Conservation (phyloP, 2,329 filamentous ascomycete species). For the Diaporthe sp. region DNA sequence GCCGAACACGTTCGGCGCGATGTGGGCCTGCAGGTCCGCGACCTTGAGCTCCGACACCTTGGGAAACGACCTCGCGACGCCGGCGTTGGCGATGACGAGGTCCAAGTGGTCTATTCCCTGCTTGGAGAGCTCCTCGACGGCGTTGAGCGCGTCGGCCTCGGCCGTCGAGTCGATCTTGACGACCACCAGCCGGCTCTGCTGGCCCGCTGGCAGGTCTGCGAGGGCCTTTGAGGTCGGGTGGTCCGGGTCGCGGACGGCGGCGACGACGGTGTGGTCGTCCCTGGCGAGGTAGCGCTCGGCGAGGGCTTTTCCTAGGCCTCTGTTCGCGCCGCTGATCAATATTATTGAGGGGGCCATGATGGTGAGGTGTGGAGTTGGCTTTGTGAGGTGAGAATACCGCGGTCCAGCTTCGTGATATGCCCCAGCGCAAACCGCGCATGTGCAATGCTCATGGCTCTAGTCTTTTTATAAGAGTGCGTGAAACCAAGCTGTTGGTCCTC, state of each 20-base stretch:
- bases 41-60: constrained; percentile 51
- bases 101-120: constrained; percentile 60
- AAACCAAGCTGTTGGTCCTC: not conserved
- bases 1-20: constrained; percentile 60
- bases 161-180: constrained; percentile 58
- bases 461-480: not conserved
- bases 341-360: constrained; percentile 32
- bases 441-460: not conserved
- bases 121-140: constrained; percentile 49
- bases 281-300: constrained; percentile 41
- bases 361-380: not conserved
- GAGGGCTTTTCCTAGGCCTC: constrained; percentile 48
- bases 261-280: constrained; percentile 28
- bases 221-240: constrained; percentile 18
- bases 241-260: constrained; percentile 35
- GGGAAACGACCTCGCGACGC: constrained; percentile 53
- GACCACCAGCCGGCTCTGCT: constrained; percentile 55
- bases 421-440: not conserved
- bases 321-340: constrained; percentile 49
- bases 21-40: constrained; percentile 54
- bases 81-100: constrained; percentile 67
- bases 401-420: not conserved
- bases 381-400: not conserved
- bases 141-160: constrained; percentile 51
- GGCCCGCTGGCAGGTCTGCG: constrained; percentile 43